Evolutionary conservation across 768 basidiomycete species (phyloP).

Genomic region (Plicaturopsis crispa): DNA sequence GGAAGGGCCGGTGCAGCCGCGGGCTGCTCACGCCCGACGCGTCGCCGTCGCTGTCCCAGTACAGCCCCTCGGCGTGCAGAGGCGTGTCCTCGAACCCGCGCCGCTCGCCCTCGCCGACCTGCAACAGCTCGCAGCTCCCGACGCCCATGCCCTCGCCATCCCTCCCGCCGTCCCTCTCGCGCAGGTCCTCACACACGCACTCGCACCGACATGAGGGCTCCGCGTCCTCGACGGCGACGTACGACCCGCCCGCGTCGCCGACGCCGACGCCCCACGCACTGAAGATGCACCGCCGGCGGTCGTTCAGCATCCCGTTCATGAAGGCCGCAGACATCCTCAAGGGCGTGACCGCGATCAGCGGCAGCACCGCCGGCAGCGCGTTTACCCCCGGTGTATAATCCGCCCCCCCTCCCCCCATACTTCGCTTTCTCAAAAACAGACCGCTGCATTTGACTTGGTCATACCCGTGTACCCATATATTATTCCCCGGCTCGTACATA

Average conservation of each 20-base stretch:
- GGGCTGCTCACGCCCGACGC: constrained; percentile 9
- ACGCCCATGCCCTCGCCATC: too few species aligned
- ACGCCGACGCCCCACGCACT: constrained; percentile 1
- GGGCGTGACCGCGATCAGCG: constrained; percentile 31
- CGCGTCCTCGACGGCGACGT: too few species aligned
- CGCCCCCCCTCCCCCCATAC: too few species aligned
- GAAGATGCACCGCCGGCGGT: constrained; percentile 12
- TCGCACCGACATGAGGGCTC: too few species aligned
- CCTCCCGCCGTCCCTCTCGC: too few species aligned
- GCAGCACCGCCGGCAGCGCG: constrained; percentile 1
- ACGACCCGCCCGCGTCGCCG: constrained; percentile 4
- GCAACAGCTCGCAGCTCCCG: not conserved
- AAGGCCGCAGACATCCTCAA: constrained; percentile 33
- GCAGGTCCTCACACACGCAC: too few species aligned
- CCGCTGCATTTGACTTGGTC: too few species aligned
- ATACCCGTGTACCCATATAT: too few species aligned
- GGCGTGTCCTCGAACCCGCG: not conserved
- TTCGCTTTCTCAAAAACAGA: too few species aligned
- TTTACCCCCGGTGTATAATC: too few species aligned
- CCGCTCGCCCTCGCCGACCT: not conserved
- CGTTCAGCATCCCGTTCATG: constrained; percentile 24
- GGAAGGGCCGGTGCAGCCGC: constrained; percentile 7
- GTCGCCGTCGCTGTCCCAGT: not conserved
- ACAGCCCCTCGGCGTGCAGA: not conserved
- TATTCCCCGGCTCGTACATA: too few species aligned